Base-by-base conservation (phyloP, 2,329 filamentous ascomycete genomes). In the Xylariaceae sp. region DNA sequence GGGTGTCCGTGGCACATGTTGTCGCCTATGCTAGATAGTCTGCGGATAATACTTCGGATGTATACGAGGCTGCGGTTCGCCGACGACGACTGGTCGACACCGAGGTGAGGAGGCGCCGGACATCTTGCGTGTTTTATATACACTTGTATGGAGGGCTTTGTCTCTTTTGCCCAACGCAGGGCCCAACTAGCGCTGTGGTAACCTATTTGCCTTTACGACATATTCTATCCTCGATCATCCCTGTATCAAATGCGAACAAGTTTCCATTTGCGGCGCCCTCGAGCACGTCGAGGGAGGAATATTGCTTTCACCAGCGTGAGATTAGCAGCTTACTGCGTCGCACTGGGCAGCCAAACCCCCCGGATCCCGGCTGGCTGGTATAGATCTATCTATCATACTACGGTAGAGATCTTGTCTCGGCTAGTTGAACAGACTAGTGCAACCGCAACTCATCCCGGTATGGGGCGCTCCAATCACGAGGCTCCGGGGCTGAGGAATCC, bases 1-100 rank as follows among this genome's bases (percentile, higher is more conserved):
- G 81, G 81, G 60, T 82, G 80, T 49, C 79, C 81, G 73, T 81
- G 76, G 62, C 81, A 84, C 81, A 84, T 84, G 20, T 66, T 71
- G 41, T 44, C 48, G 42, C 50, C 18, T 60, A 20, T 53, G n/a
- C 20, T 21, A n/a, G 41, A 7, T 44, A 29, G 21, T 19, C 45
- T 43, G 47, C 21, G 44, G 23, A 52, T 51, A 29, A 50, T 40
- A 48, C 26, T 49, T 48, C 16, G 32, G 48, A 29, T 46, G 42
- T 60, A 52, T 58, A 52, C 48, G 21, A 55, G 48, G 37, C 42
- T 21, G 26, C 50, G 46, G 50, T 60, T 51, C 52, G 54, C 40
- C 47, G 37, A 40, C 51, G 47, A 32, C 45, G 29, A 40, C 48
- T 20, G 48, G 41, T 19, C 4, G 12, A 12, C 21, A 41, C 20